These are phyloP conservation scores for Kwoniella shandongensis DNA, from an alignment of 768 basidiomycete species.

Conservation along the genomic window DNA sequence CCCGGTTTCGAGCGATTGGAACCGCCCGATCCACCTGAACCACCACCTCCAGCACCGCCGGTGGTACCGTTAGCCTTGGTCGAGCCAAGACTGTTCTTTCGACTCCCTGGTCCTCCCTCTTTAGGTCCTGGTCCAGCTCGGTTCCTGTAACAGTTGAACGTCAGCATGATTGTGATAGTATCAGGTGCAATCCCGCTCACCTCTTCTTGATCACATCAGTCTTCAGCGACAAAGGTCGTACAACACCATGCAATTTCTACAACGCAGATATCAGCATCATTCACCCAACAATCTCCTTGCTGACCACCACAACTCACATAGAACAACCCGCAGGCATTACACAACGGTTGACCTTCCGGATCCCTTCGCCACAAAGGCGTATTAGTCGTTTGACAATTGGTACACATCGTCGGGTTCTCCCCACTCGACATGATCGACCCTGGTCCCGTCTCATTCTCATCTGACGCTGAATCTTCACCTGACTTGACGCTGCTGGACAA, in stretches of 20 bases:
- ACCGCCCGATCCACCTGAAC: neutral
- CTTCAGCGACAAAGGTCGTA: slow-evolving; percentile 89
- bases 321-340: slow-evolving; percentile 84
- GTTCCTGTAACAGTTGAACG: slow-evolving; percentile 3
- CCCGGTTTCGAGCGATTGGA: neutral
- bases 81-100: slow-evolving; percentile 12
- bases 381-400: slow-evolving; percentile 93
- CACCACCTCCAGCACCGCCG: neutral
- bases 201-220: slow-evolving; percentile 95
- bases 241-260: slow-evolving; percentile 93
- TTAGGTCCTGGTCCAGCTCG: slow-evolving; percentile 19
- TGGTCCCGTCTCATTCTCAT: slow-evolving; percentile 13
- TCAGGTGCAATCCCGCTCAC: slow-evolving; percentile 26
- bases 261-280: slow-evolving; percentile 1
- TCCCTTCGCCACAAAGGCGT: slow-evolving; percentile 63
- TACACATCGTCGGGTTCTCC: slow-evolving; percentile 74
- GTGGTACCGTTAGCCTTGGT: neutral
- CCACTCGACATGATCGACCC: slow-evolving; percentile 33
- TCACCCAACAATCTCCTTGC: neutral
- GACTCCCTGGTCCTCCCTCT: slow-evolving; percentile 8
- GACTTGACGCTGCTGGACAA: slow-evolving; percentile 18
- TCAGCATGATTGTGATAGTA: neutral
- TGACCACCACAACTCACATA: slow-evolving; percentile 61
- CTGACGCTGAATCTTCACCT: neutral
- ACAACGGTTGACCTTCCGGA: slow-evolving; percentile 57